Percentiles rank a stretch among this genome's conserved stretches.
phyloP scores from a whole-genome alignment of 2,329 filamentous ascomycete species.

The Scedosporium apiospermum region DNA sequence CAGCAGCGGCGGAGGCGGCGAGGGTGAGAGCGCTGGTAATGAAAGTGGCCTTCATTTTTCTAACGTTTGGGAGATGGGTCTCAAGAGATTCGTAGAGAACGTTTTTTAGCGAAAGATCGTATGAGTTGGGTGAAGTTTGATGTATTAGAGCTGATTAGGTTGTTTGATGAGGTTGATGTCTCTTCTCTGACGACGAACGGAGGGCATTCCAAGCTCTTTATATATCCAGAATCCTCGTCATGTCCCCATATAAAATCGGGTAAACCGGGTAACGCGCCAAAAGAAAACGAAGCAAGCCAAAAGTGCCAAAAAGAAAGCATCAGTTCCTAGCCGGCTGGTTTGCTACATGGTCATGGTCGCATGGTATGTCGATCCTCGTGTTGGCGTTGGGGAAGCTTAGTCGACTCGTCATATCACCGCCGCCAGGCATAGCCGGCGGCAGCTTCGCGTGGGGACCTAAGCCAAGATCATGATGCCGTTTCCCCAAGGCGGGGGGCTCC shows the following conservation, averaged over 20 bases:
- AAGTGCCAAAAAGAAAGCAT: not conserved
- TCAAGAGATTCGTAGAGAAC: too few relatives aligned
- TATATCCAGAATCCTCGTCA: not conserved
- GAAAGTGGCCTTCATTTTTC: conserved; percentile 33
- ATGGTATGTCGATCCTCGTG: not conserved
- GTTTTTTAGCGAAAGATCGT: too few relatives aligned
- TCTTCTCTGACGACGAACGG: not conserved
- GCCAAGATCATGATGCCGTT: too few relatives aligned
- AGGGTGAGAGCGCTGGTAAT: conserved; percentile 28
- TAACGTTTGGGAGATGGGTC: too few relatives aligned
- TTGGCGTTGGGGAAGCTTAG: not conserved
- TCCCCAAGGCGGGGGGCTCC: too few relatives aligned
- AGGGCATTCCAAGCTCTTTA: not conserved
- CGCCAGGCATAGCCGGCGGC: not conserved
- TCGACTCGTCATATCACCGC: not conserved
- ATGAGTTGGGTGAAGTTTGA: too few relatives aligned
- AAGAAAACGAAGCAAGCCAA: not conserved
- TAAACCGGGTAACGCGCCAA: not conserved
- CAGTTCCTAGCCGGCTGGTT: not conserved
- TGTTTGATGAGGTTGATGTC: too few relatives aligned
- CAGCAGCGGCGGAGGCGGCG: conserved; percentile 26
- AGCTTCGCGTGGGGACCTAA: not conserved
- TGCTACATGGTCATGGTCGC: too few relatives aligned
- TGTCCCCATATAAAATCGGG: not conserved
- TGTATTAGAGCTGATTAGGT: too few relatives aligned